phyloP scores from a whole-genome alignment of 1,139 yeast genomes.

The Saccharomyces hybrid region DNA sequence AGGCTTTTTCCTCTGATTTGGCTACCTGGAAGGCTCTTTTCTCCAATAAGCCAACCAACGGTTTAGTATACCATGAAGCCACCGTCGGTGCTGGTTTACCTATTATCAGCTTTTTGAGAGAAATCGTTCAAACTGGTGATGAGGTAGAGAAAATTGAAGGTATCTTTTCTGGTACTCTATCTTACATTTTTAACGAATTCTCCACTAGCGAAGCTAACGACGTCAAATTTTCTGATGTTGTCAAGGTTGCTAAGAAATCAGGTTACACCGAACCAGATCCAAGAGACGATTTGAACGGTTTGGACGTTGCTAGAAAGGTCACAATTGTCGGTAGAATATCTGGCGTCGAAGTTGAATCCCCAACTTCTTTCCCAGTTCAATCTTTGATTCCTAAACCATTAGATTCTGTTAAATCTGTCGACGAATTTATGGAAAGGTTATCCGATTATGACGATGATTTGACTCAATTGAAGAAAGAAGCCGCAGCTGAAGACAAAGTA shows the following conservation, averaged over 20 bases:
- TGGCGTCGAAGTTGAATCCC: constrained; percentile 80
- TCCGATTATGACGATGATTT: constrained; percentile 79
- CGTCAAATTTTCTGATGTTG: constrained; percentile 82
- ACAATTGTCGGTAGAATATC: constrained; percentile 90
- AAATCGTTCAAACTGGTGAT: constrained; percentile 86
- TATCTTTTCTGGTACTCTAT: constrained; percentile 89
- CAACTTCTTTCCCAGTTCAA: constrained; percentile 92
- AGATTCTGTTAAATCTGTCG: constrained; percentile 64
- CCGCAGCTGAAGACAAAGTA: constrained; percentile 77
- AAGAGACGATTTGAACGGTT: constrained; percentile 94
- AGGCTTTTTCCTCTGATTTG: constrained; percentile 84
- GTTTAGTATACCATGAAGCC: constrained; percentile 92
- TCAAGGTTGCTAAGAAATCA: constrained; percentile 72
- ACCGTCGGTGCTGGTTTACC: constrained; percentile 99
- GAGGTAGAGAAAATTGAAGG: constrained; percentile 88
- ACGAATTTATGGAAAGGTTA: constrained; percentile 70
- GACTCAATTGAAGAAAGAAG: constrained; percentile 69
- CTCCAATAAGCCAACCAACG: constrained; percentile 43
- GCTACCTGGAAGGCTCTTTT: constrained; percentile 73
- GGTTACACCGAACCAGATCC: constrained; percentile 99
- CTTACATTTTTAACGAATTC: constrained; percentile 92
- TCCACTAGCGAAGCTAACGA: constrained; percentile 58
- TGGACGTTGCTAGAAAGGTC: constrained; percentile 96
- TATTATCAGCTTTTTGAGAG: constrained; percentile 78
- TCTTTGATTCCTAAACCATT: constrained; percentile 83